phyloP scores from a whole-genome alignment of 805 yeast genomes.

The Saccharomycopsis sp. region DNA sequence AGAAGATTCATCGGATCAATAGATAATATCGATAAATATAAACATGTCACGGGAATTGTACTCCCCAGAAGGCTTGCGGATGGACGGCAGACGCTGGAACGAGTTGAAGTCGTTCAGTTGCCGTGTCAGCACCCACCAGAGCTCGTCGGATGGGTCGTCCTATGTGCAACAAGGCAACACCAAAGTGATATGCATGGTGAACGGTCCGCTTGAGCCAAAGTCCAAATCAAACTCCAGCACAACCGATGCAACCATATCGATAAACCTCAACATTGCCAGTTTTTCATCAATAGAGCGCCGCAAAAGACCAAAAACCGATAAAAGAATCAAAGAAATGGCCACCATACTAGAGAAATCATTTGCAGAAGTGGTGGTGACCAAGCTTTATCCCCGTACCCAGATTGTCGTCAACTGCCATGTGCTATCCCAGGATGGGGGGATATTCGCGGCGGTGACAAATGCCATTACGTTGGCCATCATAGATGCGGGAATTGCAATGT shows the following conservation, averaged over 20 bases:
- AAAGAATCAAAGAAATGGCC: constrained; percentile 57
- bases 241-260: constrained; percentile 43
- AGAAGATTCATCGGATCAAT: background rate
- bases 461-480: constrained; percentile 82
- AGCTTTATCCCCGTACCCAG: constrained; percentile 73
- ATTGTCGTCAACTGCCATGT: constrained; percentile 72
- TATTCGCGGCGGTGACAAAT: constrained; percentile 70
- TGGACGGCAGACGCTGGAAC: constrained; percentile 93
- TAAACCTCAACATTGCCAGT: constrained; percentile 56
- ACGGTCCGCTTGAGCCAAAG: constrained; percentile 89
- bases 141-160: constrained; percentile 85
- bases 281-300: constrained; percentile 63
- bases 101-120: constrained; percentile 80
- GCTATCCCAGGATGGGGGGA: constrained; percentile 83
- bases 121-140: constrained; percentile 79
- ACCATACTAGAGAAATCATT: constrained; percentile 62
- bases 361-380: constrained; percentile 61
- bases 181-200: constrained; percentile 73
- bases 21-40: background rate
- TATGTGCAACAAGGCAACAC: constrained; percentile 89
- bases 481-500: constrained; percentile 93
- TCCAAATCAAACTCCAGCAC: constrained; percentile 52
- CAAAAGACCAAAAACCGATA: constrained; percentile 59
- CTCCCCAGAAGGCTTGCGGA: constrained; percentile 90
- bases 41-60: constrained; percentile 72